Evolutionary conservation across 306 rosid genomes (phyloP), one percentile per base, ranked within the genome.

Genomic region (Alnus glutinosa): DNA sequence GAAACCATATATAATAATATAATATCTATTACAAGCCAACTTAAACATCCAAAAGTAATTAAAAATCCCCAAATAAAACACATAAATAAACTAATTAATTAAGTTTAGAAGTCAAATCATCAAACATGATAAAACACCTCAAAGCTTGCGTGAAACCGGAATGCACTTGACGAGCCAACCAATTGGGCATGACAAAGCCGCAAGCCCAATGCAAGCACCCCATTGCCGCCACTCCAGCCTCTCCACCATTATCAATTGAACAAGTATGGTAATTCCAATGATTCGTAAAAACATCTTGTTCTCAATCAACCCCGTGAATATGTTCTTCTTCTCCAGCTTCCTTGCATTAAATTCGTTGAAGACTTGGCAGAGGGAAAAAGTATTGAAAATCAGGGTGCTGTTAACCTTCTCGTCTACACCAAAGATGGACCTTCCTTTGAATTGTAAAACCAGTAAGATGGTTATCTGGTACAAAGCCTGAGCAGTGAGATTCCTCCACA

Each of bases 161-260:
- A 74, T 51, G 44, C 77, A 66, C 75, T 80, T 80, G 18, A 76
- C 47, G 7, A 80, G 15, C 83, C 83, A 80, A 59, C 79, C 79
- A 42, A 80, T 80, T 30, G 83, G 79, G 79, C 83, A 80, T 9
- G 83, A 66, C 78, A 80, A 63, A 37, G 83, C 79, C 4, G 83
- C 79, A 54, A 80, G 69, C 66, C 75, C 83, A 42, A 66, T 30
- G 66, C 83, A 74, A 74, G 74, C 70, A 14, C 83, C 83, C 83
- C 83, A 80, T 18, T 73, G 83, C 13, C 75, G 32, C 83, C 70
- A 80, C 42, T 80, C 51, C 49, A 80, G 64, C 67, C 70, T 80
- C 59, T 74, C 83, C 67, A 80, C 83, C 83, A 66, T 66, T 34
- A 80, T 5, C 61, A 66, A 48, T 7, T 80, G 83, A 74, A 80